Evolutionary conservation across 345 rosid genomes (phyloP), one percentile per base, ranked within the genome.

Genomic region (Murraya koenigii): DNA sequence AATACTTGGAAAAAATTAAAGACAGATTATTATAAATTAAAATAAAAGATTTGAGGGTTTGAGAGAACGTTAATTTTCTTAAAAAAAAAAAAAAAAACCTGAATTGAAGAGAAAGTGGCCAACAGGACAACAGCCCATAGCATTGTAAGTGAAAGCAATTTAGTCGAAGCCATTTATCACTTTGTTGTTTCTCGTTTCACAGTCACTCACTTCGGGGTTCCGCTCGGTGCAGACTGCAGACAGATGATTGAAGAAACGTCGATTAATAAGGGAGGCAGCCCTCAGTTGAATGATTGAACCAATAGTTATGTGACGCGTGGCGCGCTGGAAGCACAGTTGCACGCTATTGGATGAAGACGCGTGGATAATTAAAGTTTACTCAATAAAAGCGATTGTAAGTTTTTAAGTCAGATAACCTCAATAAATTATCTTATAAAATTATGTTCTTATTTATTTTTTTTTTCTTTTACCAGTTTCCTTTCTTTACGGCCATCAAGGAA

Each of bases 31-130:
- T 44, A 44, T 4, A 44, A 44, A 11, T 44, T 44, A 44, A 44
- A 44, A 13, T 44, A 44, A 44, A 44, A 44, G 17, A 44, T 44
- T 44, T 44, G 17, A 44, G 15, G 49, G 49, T 44, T 44, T 44
- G 17, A 44, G 17, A 44, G 17, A 44, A 44, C 3, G 49, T 44
- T 44, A 44, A 3, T 44, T n/a, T n/a, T n/a, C n/a, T n/a, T 3
- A 15, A 2, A 1, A 1, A 5, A 4, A 38, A 38, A 49, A 47
- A 13, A 49, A 52, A 17, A 8, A n/a, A 71, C 98, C 93, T 90
- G 90, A 71, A 81, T 76, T 25, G 79, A 77, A 38, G 84, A 47
- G 49, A 88, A 49, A 75, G 92, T 33, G 73, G 88, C 94, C 54
- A 88, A 8, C 32, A 92, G 70, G 62, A 87, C 56, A 13, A 91